These are phyloP conservation scores for Epichloe sp. DNA, from an alignment of 2,329 filamentous ascomycete species.

Conservation along the genomic window DNA sequence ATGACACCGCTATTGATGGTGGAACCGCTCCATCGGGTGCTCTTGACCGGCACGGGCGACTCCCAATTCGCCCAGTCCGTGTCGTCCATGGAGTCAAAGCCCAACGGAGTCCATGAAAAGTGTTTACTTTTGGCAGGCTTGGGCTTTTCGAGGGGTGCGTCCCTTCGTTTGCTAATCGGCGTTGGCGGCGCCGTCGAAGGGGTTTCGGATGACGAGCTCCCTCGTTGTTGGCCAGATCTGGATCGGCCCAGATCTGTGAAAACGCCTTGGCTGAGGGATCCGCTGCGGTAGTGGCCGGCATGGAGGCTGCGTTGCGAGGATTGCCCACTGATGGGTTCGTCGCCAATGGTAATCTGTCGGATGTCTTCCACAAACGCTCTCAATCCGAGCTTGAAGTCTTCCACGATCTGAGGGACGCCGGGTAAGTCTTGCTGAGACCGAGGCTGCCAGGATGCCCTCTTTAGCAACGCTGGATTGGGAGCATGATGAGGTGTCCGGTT, in stretches of 20 bases:
- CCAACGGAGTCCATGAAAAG: constrained; percentile 47
- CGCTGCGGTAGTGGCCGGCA: constrained; percentile 2
- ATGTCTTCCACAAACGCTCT: constrained; percentile 95
- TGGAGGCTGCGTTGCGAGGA: constrained; percentile 9
- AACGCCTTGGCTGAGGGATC: constrained; percentile 7
- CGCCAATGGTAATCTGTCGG: constrained; percentile 86
- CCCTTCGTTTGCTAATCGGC: constrained; percentile 17
- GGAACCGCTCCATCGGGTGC: constrained; percentile 51
- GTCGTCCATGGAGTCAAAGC: constrained; percentile 44
- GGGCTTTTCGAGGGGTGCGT: constrained; percentile 18
- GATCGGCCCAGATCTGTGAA: constrained; percentile 32
- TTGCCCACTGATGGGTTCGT: constrained; percentile 61
- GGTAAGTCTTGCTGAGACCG: constrained; percentile 30
- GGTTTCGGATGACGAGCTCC: constrained; percentile 30
- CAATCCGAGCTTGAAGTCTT: constrained; percentile 78
- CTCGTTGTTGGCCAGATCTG: constrained; percentile 29
- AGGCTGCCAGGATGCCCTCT: constrained; percentile 49
- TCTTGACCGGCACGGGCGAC: constrained; percentile 38
- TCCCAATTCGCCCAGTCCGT: constrained; percentile 57
- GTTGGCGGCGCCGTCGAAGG: constrained; percentile 16
- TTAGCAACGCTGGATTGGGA: constrained; percentile 29
- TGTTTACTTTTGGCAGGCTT: constrained; percentile 35
- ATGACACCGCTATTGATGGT: constrained; percentile 31
- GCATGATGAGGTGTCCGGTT: constrained; percentile 22
- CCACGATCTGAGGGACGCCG: constrained; percentile 64